phyloP scores from a whole-genome alignment of 2,329 filamentous ascomycete genomes.

The Aspergillus sp. region DNA sequence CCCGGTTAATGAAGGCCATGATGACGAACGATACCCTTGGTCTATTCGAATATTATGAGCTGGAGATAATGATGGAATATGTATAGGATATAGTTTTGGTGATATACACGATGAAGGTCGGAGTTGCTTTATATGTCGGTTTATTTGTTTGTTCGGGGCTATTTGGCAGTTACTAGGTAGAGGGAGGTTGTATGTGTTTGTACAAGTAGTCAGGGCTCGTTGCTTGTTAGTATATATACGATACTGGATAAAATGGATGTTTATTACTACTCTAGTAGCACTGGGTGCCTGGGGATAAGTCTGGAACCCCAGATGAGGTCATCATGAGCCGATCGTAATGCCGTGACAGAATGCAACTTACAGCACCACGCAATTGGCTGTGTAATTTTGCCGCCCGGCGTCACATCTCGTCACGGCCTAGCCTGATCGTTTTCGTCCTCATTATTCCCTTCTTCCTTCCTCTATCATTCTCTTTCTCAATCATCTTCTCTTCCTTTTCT shows the following conservation, averaged over 20 bases:
- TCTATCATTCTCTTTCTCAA: constrained; percentile 2
- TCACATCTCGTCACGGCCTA: not conserved
- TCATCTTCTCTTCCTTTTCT: constrained; percentile 3
- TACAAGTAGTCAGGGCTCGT: too few relatives aligned
- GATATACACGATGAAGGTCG: too few relatives aligned
- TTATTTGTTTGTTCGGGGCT: too few relatives aligned
- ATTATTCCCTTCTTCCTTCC: not conserved
- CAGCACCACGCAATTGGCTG: not conserved
- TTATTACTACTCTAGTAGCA: too few relatives aligned
- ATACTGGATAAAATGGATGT: too few relatives aligned
- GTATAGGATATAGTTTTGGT: too few relatives aligned
- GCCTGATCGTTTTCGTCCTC: not conserved
- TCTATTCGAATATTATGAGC: not conserved
- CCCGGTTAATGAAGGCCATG: not conserved
- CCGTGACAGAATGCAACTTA: not conserved
- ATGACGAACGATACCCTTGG: constrained; percentile 6
- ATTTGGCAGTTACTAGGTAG: too few relatives aligned
- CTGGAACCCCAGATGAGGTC: constrained; percentile 12
- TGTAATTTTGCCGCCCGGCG: not conserved
- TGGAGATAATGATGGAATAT: too few relatives aligned
- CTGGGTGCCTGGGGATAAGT: too few relatives aligned
- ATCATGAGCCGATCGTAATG: constrained; percentile 7
- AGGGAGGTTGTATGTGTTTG: too few relatives aligned
- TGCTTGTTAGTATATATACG: too few relatives aligned
- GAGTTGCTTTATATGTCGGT: too few relatives aligned